A percentile compares a stretch with the other conserved stretches of the same genome.
These are phyloP conservation scores for Globisporangium apiculatum DNA, from an alignment of 352 stramenopile genomes.

Conservation along the genomic window DNA sequence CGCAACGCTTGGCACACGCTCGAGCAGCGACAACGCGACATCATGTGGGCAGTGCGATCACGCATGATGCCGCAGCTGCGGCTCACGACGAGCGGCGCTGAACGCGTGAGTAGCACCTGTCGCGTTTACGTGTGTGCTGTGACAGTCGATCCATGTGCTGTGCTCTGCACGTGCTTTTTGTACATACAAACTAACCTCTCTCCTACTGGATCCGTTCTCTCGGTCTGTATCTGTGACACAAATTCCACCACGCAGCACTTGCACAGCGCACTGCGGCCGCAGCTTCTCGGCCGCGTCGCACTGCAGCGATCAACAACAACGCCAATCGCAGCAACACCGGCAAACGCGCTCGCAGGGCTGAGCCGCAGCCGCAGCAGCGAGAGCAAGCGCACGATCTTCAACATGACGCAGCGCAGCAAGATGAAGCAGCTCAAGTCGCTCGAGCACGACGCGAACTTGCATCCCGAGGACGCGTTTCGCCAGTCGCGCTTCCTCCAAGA, in stretches of 20 bases:
- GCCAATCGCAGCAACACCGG: not conserved
- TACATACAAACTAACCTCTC: not conserved
- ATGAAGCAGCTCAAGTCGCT: conserved; percentile 81
- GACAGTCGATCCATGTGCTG: not conserved
- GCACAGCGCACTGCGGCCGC: conserved; percentile 7
- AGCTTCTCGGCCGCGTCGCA: conserved; percentile 2
- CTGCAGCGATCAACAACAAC: not conserved
- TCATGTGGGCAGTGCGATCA: conserved; percentile 6
- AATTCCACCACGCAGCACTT: conserved; percentile 3
- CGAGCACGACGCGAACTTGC: conserved; percentile 73
- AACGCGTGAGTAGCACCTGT: not conserved
- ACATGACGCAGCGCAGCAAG: conserved; percentile 65
- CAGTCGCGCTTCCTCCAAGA: conserved; percentile 83
- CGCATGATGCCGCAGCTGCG: conserved; percentile 6
- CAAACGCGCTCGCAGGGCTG: not conserved
- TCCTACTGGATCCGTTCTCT: not conserved
- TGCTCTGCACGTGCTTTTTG: too few species aligned
- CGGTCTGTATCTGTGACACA: not conserved
- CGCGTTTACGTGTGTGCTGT: too few species aligned
- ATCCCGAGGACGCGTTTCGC: conserved; percentile 62
- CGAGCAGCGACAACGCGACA: not conserved
- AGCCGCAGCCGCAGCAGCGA: conserved; percentile 5
- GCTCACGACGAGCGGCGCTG: not conserved
- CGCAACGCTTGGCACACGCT: not conserved
- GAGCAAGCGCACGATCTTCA: conserved; percentile 66